A percentile compares a stretch with the other conserved stretches of the same genome.
phyloP scores from a whole-genome alignment of 2,329 filamentous ascomycete species.

The Dactylellina leptospora region DNA sequence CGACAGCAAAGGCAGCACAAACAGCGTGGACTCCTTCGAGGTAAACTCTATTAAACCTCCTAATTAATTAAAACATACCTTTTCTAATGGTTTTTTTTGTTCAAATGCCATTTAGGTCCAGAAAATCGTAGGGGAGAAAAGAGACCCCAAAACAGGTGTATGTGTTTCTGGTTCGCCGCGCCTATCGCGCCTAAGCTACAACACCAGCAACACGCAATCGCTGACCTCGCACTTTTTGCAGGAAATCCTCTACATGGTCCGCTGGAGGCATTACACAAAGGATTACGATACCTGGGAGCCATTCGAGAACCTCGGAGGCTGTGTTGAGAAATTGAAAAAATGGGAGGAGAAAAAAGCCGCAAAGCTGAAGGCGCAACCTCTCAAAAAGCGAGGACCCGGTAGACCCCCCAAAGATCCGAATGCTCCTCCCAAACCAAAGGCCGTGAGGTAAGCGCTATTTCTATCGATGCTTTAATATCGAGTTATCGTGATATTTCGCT shows the following conservation, averaged over 20 bases:
- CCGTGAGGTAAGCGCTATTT: not conserved
- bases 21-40: no score
- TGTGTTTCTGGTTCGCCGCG: not conserved
- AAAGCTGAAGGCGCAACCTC: not conserved
- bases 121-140: slow-evolving; percentile 39
- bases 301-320: slow-evolving; percentile 43
- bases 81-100: not conserved
- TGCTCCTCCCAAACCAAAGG: not conserved
- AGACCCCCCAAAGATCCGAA: slow-evolving; percentile 7
- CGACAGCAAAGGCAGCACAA: no score
- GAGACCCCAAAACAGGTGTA: slow-evolving; percentile 6
- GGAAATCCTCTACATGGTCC: slow-evolving; percentile 35
- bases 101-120: no score
- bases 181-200: slow-evolving; percentile 5
- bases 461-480: not conserved
- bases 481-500: not conserved
- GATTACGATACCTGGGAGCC: slow-evolving; percentile 55
- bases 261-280: slow-evolving; percentile 54
- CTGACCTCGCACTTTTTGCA: slow-evolving; percentile 16
- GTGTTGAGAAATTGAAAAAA: slow-evolving; percentile 20
- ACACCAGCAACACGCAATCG: slow-evolving; percentile 13
- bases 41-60: not conserved
- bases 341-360: slow-evolving; percentile 39
- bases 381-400: slow-evolving; percentile 22
- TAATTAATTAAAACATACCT: not conserved